These are phyloP conservation scores for Cystobasidium tubakii DNA, from an alignment of 768 basidiomycete species.

Conservation along the genomic window DNA sequence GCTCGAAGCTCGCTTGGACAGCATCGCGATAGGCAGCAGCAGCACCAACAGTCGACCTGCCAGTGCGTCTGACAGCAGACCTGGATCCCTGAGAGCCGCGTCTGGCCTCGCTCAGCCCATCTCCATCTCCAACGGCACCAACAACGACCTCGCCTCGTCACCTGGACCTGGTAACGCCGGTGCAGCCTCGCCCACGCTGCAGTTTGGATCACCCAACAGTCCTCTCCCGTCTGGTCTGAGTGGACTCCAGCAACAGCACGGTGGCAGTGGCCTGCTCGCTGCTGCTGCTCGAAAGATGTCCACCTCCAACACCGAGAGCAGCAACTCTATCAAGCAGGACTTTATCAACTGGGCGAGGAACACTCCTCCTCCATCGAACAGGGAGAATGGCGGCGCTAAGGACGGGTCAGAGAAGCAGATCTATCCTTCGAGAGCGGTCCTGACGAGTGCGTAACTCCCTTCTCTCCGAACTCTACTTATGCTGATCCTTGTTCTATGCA, in stretches of 20 bases:
- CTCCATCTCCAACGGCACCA: conserved; percentile 24
- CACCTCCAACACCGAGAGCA: not conserved
- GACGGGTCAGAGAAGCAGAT: conserved; percentile 5
- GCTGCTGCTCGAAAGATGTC: not conserved
- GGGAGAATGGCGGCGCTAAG: not conserved
- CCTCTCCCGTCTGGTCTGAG: not conserved
- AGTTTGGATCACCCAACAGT: conserved; percentile 4
- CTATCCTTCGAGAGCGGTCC: conserved; percentile 25
- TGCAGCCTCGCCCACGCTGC: not conserved
- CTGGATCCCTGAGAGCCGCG: no score
- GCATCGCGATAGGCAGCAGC: conserved; percentile 5
- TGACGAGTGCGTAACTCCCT: conserved; percentile 15
- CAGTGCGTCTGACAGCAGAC: not conserved
- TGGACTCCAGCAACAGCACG: not conserved
- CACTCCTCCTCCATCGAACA: conserved; percentile 9
- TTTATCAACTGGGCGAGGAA: conserved; percentile 12
- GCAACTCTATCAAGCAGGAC: not conserved
- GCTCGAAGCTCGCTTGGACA: conserved; percentile 16
- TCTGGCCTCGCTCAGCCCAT: conserved; percentile 16
- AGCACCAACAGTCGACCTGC: not conserved
- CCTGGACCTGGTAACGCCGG: not conserved
- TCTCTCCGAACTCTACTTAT: not conserved
- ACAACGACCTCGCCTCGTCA: not conserved
- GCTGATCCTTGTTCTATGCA: not conserved
- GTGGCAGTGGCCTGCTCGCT: not conserved